Conservation (phyloP, 768 basidiomycete genomes). For the Astraeus odoratus region DNA sequence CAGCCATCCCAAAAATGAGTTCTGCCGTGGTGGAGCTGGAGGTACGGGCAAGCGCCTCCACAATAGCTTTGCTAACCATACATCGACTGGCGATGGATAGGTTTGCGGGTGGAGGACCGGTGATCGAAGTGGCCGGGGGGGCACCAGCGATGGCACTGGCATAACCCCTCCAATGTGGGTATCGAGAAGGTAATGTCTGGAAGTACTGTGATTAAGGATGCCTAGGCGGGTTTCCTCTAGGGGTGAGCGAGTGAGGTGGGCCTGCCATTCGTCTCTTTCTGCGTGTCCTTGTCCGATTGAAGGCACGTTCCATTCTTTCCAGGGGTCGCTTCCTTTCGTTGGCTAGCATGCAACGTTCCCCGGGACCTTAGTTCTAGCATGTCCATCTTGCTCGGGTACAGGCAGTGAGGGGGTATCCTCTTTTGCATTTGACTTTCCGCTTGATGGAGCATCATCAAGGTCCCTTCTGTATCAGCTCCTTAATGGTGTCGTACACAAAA, state of each 20-base stretch:
- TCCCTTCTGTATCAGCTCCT: conserved; percentile 40
- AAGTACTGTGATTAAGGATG: conserved; percentile 6
- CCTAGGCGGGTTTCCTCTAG: too few species aligned
- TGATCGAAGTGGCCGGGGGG: too few species aligned
- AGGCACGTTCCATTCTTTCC: conserved; percentile 27
- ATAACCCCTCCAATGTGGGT: too few species aligned
- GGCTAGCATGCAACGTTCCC: conserved; percentile 7
- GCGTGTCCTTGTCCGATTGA: conserved; percentile 38
- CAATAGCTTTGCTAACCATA: too few species aligned
- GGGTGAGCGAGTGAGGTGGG: too few species aligned
- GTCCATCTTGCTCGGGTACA: conserved; percentile 80
- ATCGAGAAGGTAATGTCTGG: too few species aligned
- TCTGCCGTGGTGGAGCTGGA: too few species aligned
- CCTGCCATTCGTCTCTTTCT: conserved; percentile 21
- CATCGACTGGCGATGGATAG: too few species aligned
- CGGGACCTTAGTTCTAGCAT: conserved; percentile 77
- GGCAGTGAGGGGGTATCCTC: conserved; percentile 57
- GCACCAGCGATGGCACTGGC: too few species aligned
- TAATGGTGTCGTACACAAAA: conserved; percentile 57
- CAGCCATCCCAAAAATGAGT: too few species aligned
- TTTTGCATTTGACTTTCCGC: conserved; percentile 35
- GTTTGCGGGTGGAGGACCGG: too few species aligned
- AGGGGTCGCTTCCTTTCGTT: conserved; percentile 13
- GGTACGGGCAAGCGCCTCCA: too few species aligned
- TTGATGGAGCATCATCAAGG: conserved; percentile 36